A percentile compares a stretch with the other conserved stretches of the same genome.
Conservation (phyloP, 768 basidiomycete species). For the Obba rivulosa region DNA sequence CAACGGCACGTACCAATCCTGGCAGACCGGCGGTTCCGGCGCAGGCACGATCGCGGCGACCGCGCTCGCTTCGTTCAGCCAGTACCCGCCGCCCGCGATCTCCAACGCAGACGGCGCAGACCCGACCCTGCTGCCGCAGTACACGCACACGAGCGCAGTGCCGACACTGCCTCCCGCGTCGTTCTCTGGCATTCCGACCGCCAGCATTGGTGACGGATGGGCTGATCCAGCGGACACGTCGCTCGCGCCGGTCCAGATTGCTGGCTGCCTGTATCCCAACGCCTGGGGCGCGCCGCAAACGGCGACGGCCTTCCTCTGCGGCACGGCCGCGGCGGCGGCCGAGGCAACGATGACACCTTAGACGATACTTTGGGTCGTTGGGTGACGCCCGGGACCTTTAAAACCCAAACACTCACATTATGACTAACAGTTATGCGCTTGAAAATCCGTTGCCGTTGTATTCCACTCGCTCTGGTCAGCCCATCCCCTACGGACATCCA, state of each 20-base stretch:
- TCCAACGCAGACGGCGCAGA: constrained; percentile 36
- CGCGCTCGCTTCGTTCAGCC: constrained; percentile 35
- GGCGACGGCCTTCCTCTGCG: constrained; percentile 18
- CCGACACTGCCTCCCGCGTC: constrained; percentile 53
- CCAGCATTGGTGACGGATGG: constrained; percentile 50
- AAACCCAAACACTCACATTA: too few species aligned
- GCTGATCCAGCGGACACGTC: constrained; percentile 44
- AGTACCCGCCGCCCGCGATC: constrained; percentile 53
- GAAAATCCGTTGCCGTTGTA: too few species aligned
- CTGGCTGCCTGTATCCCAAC: constrained; percentile 61
- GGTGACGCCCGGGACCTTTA: too few species aligned
- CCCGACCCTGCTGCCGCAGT: constrained; percentile 47
- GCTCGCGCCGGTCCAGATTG: constrained; percentile 50
- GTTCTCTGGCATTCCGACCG: constrained; percentile 35
- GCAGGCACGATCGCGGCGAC: constrained; percentile 42
- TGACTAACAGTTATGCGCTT: too few species aligned
- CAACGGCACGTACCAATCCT: constrained; percentile 50
- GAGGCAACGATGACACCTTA: neutral
- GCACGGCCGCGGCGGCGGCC: constrained; percentile 9
- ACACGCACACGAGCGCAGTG: constrained; percentile 55
- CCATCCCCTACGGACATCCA: too few species aligned
- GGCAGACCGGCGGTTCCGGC: constrained; percentile 65
- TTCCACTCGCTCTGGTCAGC: too few species aligned
- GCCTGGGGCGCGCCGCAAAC: constrained; percentile 35
- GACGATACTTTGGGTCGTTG: too few species aligned